Conservation (phyloP, 164 flowering plant species). For the Nymphaea colorata region DNA sequence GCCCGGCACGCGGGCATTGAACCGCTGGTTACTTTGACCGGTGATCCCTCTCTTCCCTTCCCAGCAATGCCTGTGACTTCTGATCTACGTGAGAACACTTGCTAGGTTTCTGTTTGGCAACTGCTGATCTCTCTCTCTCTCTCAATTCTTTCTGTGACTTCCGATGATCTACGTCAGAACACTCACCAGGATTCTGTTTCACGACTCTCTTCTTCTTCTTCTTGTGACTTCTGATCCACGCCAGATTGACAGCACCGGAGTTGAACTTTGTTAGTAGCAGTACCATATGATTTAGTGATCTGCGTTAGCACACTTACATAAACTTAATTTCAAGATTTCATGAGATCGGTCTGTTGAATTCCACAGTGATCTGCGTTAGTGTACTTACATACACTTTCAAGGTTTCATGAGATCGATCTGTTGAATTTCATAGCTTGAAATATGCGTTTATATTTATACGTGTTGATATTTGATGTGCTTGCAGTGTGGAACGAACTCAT, state of each 20-base stretch:
- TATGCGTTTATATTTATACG: neutral
- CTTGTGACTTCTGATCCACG: too few species aligned
- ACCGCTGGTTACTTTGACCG: slow-evolving; percentile 64
- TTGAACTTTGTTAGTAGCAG: too few species aligned
- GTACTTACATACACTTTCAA: neutral
- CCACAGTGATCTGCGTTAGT: neutral
- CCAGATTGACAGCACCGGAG: too few species aligned
- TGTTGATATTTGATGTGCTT: slow-evolving; percentile 4
- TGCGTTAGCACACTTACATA: too few species aligned
- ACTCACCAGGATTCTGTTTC: neutral
- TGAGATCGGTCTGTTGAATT: neutral
- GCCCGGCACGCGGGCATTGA: slow-evolving; percentile 46
- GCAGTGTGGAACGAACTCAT: slow-evolving; percentile 80
- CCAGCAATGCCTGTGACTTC: neutral
- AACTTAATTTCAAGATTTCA: neutral
- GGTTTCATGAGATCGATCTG: neutral
- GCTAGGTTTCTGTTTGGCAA: neutral
- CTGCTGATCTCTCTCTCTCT: neutral
- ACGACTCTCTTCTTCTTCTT: too few species aligned
- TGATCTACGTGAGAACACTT: neutral
- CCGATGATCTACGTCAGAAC: neutral
- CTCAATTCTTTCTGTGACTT: neutral
- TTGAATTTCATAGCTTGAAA: neutral
- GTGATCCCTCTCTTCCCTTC: slow-evolving; percentile 16
- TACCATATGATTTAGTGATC: too few species aligned